Conservation (phyloP, 345 rosid species). For the Eucalyptus virginea region DNA sequence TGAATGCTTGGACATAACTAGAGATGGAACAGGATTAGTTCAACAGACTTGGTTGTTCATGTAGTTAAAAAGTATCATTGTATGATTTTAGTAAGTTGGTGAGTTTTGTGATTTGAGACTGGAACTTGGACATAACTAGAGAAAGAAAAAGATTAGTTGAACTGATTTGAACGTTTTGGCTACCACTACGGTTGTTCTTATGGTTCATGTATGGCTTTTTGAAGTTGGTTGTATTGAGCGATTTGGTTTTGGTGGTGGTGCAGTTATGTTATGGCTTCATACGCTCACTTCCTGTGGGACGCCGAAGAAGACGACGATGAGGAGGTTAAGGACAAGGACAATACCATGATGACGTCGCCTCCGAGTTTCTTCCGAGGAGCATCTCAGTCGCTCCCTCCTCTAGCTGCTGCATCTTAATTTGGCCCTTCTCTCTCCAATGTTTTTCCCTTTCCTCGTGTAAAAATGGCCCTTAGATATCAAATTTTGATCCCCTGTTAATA, state of each 20-base stretch:
- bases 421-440: neutral
- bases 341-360: neutral
- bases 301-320: conserved; percentile 46
- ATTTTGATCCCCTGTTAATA: neutral
- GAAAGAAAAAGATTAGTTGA: neutral
- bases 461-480: neutral
- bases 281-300: conserved; percentile 88
- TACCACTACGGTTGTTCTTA: neutral
- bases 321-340: conserved; percentile 4
- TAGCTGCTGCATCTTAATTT: conserved; percentile 50
- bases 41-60: neutral
- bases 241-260: conserved; percentile 6
- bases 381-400: conserved; percentile 8
- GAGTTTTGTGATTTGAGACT: neutral
- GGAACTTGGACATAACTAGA: neutral
- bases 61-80: neutral
- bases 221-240: neutral
- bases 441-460: neutral
- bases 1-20: neutral
- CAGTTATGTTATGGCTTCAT: conserved; percentile 83
- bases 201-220: neutral
- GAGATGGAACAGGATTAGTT: neutral
- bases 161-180: neutral
- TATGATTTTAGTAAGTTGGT: neutral
- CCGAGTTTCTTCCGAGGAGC: conserved; percentile 23